phyloP scores from a whole-genome alignment of 108 stramenopile species.

The Nannochloropsis oceanica region DNA sequence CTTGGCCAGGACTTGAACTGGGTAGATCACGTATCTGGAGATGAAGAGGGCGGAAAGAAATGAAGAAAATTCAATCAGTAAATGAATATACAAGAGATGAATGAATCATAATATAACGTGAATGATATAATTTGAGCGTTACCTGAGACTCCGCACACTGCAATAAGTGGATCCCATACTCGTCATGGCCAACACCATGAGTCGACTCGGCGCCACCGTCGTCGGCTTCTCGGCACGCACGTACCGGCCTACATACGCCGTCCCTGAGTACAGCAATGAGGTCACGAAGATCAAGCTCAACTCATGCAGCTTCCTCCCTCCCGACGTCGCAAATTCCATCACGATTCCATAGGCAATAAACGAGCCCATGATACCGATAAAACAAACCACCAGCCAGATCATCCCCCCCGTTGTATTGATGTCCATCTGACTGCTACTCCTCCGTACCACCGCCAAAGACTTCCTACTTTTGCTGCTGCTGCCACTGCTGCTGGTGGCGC shows the following conservation, averaged over 20 bases:
- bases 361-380: conserved; percentile 21
- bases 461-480: not conserved
- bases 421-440: not conserved
- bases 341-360: conserved; percentile 60
- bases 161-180: conserved; percentile 91
- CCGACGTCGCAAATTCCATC: conserved; percentile 81
- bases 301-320: conserved; percentile 80
- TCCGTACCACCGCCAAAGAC: not conserved
- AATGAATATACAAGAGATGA: too few relatives aligned
- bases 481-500: too few relatives aligned
- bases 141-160: conserved; percentile 67
- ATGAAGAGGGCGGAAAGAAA: too few relatives aligned
- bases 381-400: conserved; percentile 15
- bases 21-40: conserved; percentile 57
- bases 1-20: conserved; percentile 92
- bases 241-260: conserved; percentile 40
- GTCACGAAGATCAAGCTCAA: conserved; percentile 86
- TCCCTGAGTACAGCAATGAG: conserved; percentile 64
- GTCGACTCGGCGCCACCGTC: conserved; percentile 58
- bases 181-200: conserved; percentile 75
- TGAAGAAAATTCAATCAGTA: too few relatives aligned
- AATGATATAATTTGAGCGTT: too few relatives aligned
- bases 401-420: conserved; percentile 17
- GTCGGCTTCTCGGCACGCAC: conserved; percentile 75
- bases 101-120: too few relatives aligned